phyloP scores from a whole-genome alignment of 2,329 filamentous ascomycete genomes.

The Drechmeria coniospora region DNA sequence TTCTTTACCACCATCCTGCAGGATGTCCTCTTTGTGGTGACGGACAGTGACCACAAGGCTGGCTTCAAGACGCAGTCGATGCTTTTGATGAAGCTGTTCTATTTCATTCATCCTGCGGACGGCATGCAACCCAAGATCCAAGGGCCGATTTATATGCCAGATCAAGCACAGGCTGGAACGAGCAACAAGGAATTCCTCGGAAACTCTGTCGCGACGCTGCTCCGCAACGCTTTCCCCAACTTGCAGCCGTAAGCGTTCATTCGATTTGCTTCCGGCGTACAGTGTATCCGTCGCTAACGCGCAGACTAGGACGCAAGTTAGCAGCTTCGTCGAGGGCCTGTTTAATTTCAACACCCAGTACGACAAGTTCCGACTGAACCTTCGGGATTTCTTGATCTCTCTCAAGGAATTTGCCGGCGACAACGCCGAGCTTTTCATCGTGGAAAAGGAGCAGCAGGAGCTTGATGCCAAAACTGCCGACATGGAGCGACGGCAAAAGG shows the following conservation, averaged over 20 bases:
- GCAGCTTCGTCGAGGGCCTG: slow-evolving; percentile 75
- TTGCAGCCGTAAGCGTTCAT: slow-evolving; percentile 57
- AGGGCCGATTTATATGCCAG: slow-evolving; percentile 74
- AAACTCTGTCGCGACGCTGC: slow-evolving; percentile 69
- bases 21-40: slow-evolving; percentile 96
- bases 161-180: slow-evolving; percentile 71
- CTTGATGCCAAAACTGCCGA: slow-evolving; percentile 76
- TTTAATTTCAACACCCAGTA: slow-evolving; percentile 81
- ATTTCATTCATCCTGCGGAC: slow-evolving; percentile 67
- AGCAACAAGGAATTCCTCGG: slow-evolving; percentile 82
- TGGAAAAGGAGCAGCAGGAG: slow-evolving; percentile 88
- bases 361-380: slow-evolving; percentile 85
- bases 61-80: slow-evolving; percentile 97
- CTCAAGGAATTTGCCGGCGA: slow-evolving; percentile 94
- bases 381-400: slow-evolving; percentile 94
- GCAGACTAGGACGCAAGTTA: slow-evolving; percentile 58
- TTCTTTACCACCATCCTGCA: slow-evolving; percentile 94
- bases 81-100: slow-evolving; percentile 89
- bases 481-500: slow-evolving; percentile 82
- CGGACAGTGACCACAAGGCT: slow-evolving; percentile 95
- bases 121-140: slow-evolving; percentile 67
- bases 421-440: slow-evolving; percentile 82
- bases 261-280: background rate
- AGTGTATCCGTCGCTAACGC: slow-evolving; percentile 17
- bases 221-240: slow-evolving; percentile 87